Percentiles rank a stretch among this genome's conserved stretches.
These are phyloP conservation scores for Trichoderma reesei DNA, from an alignment of 495 filamentous ascomycete species.

Conservation along the genomic window DNA sequence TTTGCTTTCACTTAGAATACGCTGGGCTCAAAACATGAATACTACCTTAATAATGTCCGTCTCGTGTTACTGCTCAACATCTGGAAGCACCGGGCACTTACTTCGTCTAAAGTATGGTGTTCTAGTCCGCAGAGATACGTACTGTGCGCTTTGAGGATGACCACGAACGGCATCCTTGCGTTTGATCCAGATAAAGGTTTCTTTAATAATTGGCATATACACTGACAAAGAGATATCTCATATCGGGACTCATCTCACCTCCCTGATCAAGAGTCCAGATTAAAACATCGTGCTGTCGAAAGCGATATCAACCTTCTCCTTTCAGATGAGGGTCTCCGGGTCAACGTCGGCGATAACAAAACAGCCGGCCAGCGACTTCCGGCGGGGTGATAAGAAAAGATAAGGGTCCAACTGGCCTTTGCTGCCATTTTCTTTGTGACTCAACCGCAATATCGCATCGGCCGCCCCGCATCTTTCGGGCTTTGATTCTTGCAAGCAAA, in stretches of 20 bases:
- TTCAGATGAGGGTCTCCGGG: not conserved
- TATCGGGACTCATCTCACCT: not conserved
- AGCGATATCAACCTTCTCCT: not conserved
- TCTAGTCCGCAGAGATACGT: no score
- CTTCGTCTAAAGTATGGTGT: no score
- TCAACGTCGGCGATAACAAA: conserved; percentile 3
- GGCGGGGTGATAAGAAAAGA: conserved; percentile 7
- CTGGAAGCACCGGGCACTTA: no score
- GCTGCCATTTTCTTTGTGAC: conserved; percentile 2
- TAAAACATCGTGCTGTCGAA: not conserved
- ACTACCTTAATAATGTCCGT: not conserved
- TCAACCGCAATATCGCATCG: not conserved
- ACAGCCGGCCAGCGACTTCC: not conserved
- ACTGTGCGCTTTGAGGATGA: no score
- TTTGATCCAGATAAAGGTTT: no score
- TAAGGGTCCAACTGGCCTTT: not conserved
- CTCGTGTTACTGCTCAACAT: no score
- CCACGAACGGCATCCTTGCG: no score
- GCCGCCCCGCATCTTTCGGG: not conserved
- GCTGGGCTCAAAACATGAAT: not conserved
- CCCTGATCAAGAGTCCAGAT: not conserved
- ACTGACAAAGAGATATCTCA: not conserved
- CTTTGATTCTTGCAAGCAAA: not conserved
- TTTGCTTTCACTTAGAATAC: not conserved
- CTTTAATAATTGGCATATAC: not conserved